phyloP scores from a whole-genome alignment of 228 moss, liverwort and hornwort species.

The Sphagnum fallax region DNA sequence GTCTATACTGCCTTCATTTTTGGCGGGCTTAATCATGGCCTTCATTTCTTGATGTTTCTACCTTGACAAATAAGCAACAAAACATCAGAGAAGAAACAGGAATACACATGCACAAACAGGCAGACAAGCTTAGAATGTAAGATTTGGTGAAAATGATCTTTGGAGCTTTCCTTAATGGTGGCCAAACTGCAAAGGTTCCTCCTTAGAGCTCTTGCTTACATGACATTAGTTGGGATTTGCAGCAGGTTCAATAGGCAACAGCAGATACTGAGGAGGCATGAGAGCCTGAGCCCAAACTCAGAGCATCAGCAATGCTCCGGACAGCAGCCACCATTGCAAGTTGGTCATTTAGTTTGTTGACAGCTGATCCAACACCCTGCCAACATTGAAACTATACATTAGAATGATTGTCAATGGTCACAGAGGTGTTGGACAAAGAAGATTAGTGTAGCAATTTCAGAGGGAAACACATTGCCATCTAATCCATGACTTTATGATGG shows the following conservation, averaged over 20 bases:
- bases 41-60: too few species aligned
- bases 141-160: too few species aligned
- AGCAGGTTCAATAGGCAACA: neutral
- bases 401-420: neutral
- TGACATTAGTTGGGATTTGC: too few species aligned
- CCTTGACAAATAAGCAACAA: too few species aligned
- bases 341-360: conserved; percentile 77
- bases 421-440: neutral
- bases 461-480: neutral
- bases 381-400: neutral
- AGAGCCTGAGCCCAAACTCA: conserved; percentile 45
- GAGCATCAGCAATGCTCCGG: conserved; percentile 82
- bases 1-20: too few species aligned
- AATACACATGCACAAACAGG: too few species aligned
- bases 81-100: too few species aligned
- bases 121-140: too few species aligned
- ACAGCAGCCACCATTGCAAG: conserved; percentile 93
- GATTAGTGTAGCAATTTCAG: neutral
- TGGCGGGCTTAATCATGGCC: too few species aligned
- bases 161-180: too few species aligned
- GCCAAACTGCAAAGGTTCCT: too few species aligned
- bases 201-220: too few species aligned
- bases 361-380: conserved; percentile 84
- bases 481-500: neutral
- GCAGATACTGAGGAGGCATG: conserved; percentile 9